Evolutionary conservation across 2,329 filamentous ascomycete genomes (phyloP).

Genomic region (Colletotrichum echinochloae): DNA sequence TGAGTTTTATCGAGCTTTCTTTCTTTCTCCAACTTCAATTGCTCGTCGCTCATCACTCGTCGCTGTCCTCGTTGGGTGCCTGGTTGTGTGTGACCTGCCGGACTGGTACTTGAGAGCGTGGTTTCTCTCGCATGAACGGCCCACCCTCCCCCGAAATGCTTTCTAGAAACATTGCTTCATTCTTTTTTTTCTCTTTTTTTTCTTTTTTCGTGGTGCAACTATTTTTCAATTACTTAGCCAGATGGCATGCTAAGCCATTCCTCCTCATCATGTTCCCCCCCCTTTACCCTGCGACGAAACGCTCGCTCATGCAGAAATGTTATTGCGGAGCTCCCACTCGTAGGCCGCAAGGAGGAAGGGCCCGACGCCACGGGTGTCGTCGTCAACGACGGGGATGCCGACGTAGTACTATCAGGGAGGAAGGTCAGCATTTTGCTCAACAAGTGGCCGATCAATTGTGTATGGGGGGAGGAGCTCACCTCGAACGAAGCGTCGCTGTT

Average conservation of each 20-base stretch:
- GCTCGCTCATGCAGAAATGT: conserved; percentile 3
- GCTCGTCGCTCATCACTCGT: not conserved
- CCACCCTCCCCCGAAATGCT: too few relatives aligned
- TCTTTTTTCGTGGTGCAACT: too few relatives aligned
- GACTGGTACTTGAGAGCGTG: too few relatives aligned
- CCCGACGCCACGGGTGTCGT: conserved; percentile 36
- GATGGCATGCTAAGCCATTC: not conserved
- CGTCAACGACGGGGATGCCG: conserved; percentile 28
- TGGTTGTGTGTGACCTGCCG: not conserved
- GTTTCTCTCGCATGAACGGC: too few relatives aligned
- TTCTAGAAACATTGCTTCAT: too few relatives aligned
- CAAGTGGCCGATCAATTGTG: too few relatives aligned
- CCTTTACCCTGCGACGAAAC: not conserved
- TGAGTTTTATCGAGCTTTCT: not conserved
- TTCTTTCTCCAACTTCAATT: not conserved
- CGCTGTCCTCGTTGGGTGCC: not conserved
- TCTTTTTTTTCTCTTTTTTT: too few relatives aligned
- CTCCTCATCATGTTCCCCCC: too few relatives aligned
- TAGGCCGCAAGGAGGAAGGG: conserved; percentile 36
- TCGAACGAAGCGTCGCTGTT: conserved; percentile 62
- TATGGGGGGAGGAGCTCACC: conserved; percentile 48
- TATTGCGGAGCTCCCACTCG: conserved; percentile 39
- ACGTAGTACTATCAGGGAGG: conserved; percentile 19
- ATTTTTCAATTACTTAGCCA: not conserved
- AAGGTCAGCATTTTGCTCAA: not conserved